Base-by-base conservation (phyloP, 2,329 filamentous ascomycete species). In the Fusarium acutatum region DNA sequence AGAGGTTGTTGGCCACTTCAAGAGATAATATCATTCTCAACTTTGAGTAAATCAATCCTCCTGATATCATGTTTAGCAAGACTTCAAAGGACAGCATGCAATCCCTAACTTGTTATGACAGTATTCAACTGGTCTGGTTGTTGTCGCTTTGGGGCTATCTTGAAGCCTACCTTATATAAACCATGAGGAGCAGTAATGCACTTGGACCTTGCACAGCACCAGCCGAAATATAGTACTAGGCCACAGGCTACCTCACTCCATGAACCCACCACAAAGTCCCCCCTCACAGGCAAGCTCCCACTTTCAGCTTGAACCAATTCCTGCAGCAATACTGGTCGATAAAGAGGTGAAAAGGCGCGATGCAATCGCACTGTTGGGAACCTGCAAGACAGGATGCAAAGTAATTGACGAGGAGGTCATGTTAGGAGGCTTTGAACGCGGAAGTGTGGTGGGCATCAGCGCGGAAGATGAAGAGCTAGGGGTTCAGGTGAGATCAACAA, bases 361-460 rank as follows among this genome's bases (percentile, higher is more conserved):
- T 59, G 76, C 60, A 20, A 75, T 81, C 3, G 64, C 62, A 24
- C 44, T 64, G 12, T 74, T 79, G 8, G 84, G 84, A 1, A 66
- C 62, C 9, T 78, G 84, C 35, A 65, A 73, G 34, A 85, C 83
- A 3, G 88, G 88, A 18, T 88, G 86, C 59, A 46, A 54, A 5
- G 87, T 86, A 68, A 72, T 90, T 38, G 88, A 90, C 70, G 78
- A 82, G 6, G 77, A 85, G 35, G 82, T 87, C 11, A 79, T 90
- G 10, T 63, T 84, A 11, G 86, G 86, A 6, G 87, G 87, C 0
- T 80, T 89, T 17, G 84, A 86, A 77, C 79, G 85, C n/a, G 88
- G 88, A 0, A 80, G 80, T 26, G 83, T 90, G 1, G 85, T 89
- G 3, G 89, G 88, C 2, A 60, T 90, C 61, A 90, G 88, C 62